A percentile compares a stretch with the other conserved stretches of the same genome.
Evolutionary conservation across 768 basidiomycete genomes (phyloP).

Genomic region (Daedaleopsis sinensis): DNA sequence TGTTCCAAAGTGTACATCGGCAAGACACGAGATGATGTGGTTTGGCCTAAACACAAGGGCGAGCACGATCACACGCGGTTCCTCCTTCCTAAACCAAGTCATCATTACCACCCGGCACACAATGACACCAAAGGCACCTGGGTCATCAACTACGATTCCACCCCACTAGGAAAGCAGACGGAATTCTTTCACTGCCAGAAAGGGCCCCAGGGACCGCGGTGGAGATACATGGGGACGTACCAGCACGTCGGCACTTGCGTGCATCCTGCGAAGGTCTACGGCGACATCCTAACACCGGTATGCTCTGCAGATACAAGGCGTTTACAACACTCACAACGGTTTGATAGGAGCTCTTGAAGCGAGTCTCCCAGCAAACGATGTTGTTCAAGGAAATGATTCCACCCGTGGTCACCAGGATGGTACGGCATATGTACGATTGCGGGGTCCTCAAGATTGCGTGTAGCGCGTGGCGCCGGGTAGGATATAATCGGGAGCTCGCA

Average conservation of each 20-base stretch:
- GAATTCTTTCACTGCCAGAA: constrained; percentile 7
- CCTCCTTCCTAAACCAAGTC: background rate
- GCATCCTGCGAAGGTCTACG: background rate
- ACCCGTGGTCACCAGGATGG: background rate
- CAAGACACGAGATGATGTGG: background rate
- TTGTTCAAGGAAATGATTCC: background rate
- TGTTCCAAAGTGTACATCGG: background rate
- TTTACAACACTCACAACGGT: background rate
- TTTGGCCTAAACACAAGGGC: constrained; percentile 1
- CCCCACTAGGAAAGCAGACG: background rate
- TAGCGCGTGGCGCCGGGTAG: constrained; percentile 12
- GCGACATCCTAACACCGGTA: background rate
- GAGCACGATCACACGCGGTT: background rate
- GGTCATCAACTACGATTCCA: constrained; percentile 1
- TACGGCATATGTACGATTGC: constrained; percentile 4
- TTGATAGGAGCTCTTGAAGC: background rate
- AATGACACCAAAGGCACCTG: background rate
- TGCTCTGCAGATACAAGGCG: background rate
- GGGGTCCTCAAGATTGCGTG: constrained; percentile 11
- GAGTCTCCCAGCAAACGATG: background rate
- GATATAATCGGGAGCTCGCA: constrained; percentile 10
- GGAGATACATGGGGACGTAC: constrained; percentile 14
- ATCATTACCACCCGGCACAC: constrained; percentile 8
- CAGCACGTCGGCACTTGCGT: background rate
- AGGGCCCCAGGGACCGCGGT: background rate